Evolutionary conservation across 2,329 filamentous ascomycete species (phyloP).

Genomic region (Chrysoporthe puriensis): DNA sequence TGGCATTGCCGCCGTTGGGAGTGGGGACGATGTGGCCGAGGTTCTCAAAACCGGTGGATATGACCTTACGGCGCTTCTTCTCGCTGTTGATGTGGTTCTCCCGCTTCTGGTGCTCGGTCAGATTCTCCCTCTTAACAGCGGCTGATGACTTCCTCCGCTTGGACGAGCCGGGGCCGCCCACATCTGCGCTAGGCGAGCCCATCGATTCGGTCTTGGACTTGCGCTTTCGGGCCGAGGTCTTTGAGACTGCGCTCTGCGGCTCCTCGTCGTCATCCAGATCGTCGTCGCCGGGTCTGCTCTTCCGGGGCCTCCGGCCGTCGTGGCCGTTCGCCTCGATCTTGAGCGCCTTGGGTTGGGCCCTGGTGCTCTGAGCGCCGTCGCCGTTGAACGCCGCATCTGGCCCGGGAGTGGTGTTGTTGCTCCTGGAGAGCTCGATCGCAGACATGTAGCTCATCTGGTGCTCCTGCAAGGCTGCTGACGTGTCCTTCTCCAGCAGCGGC

Average conservation of each 20-base stretch:
- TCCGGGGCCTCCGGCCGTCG: conserved; percentile 38
- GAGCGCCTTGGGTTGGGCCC: conserved; percentile 33
- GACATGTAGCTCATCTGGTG: conserved; percentile 59
- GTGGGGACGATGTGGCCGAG: conserved; percentile 77
- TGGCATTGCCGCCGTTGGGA: conserved; percentile 73
- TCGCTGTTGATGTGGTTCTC: conserved; percentile 88
- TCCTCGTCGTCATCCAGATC: conserved; percentile 46
- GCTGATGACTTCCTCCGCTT: conserved; percentile 56
- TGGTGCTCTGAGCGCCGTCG: conserved; percentile 33
- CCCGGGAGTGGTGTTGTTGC: conserved; percentile 61
- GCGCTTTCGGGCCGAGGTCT: conserved; percentile 47
- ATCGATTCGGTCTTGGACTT: conserved; percentile 51
- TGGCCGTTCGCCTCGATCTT: conserved; percentile 42
- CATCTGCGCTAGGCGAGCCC: conserved; percentile 41
- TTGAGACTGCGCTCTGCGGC: conserved; percentile 37
- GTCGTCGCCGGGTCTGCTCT: conserved; percentile 57
- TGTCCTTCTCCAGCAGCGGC: conserved; percentile 59
- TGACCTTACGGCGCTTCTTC: conserved; percentile 81
- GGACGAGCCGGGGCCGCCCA: conserved; percentile 36
- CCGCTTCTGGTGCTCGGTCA: conserved; percentile 79
- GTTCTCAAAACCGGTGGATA: conserved; percentile 82
- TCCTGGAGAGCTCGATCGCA: conserved; percentile 60
- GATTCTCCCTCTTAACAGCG: conserved; percentile 68
- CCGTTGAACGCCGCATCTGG: conserved; percentile 53
- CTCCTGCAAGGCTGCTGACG: conserved; percentile 59